Conservation (phyloP, 345 rosid species). For the Pelargonium nanum region DNA sequence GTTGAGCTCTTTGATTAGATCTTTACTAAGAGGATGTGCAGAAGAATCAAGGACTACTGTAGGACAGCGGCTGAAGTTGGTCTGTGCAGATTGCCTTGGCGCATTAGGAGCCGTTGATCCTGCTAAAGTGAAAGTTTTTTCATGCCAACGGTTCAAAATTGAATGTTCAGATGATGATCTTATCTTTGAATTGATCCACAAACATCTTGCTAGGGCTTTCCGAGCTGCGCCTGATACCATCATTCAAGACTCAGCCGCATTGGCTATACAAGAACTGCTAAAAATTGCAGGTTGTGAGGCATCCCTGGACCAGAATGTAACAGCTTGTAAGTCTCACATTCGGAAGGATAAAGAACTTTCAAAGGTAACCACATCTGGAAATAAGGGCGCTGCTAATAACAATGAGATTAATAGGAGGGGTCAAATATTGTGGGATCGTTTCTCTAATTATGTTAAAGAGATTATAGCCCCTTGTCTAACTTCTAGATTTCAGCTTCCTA, state of each 20-base stretch:
- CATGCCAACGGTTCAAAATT: slow-evolving; percentile 81
- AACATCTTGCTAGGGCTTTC: slow-evolving; percentile 88
- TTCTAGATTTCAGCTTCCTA: slow-evolving; percentile 91
- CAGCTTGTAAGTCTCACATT: slow-evolving; percentile 26
- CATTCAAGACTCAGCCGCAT: slow-evolving; percentile 91
- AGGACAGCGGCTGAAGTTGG: slow-evolving; percentile 82
- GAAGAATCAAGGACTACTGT: slow-evolving; percentile 92
- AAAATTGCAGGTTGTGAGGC: slow-evolving; percentile 97
- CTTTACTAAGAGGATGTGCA: slow-evolving; percentile 86
- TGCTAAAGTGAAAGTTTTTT: slow-evolving; percentile 66
- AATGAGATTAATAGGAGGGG: slow-evolving; percentile 57
- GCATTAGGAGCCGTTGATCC: slow-evolving; percentile 97
- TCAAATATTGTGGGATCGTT: slow-evolving; percentile 81
- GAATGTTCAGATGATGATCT: slow-evolving; percentile 99
- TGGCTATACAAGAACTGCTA: slow-evolving; percentile 93
- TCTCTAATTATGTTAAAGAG: slow-evolving; percentile 89
- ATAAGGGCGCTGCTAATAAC: slow-evolving; percentile 23
- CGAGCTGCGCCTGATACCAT: slow-evolving; percentile 94
- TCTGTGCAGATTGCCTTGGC: slow-evolving; percentile 92
- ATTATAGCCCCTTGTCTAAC: slow-evolving; percentile 94
- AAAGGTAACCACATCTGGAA: slow-evolving; percentile 19
- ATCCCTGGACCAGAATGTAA: slow-evolving; percentile 66
- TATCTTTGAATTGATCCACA: slow-evolving; percentile 85
- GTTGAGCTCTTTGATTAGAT: slow-evolving; percentile 69
- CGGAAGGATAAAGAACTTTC: slow-evolving; percentile 27